A percentile compares a stretch with the other conserved stretches of the same genome.
Evolutionary conservation across 768 basidiomycete species (phyloP).

Genomic region (Rhodotorula paludigena): DNA sequence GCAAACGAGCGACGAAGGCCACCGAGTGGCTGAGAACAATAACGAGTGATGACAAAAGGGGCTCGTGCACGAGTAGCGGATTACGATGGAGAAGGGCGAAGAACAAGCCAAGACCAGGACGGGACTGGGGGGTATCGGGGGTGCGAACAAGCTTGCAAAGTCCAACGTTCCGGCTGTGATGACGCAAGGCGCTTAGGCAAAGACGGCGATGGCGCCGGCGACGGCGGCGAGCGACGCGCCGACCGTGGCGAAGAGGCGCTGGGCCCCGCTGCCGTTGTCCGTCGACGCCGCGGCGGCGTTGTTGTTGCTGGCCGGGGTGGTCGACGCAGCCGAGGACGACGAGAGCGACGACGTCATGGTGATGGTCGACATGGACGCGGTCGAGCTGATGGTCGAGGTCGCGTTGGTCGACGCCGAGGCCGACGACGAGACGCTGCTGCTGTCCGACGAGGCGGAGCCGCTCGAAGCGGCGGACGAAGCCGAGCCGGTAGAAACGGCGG

Average conservation of each 20-base stretch:
- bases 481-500: constrained; percentile 14
- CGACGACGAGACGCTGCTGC: constrained; percentile 43
- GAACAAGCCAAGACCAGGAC: too few relatives aligned
- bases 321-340: constrained; percentile 34
- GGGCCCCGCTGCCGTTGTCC: too few relatives aligned
- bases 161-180: too few relatives aligned
- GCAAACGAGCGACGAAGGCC: too few relatives aligned
- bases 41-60: too few relatives aligned
- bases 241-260: neutral
- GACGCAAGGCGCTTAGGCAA: too few relatives aligned
- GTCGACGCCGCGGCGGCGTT: neutral
- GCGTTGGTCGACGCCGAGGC: neutral
- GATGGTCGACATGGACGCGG: neutral
- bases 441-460: constrained; percentile 47
- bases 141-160: too few relatives aligned
- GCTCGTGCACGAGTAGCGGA: too few relatives aligned
- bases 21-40: too few relatives aligned
- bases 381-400: neutral
- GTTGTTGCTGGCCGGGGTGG: neutral
- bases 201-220: neutral
- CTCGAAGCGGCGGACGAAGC: constrained; percentile 49
- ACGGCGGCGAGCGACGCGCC: neutral
- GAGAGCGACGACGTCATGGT: constrained; percentile 43
- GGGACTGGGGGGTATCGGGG: too few relatives aligned
- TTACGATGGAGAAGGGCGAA: too few relatives aligned